Base-by-base conservation (phyloP, 139 green algal species). In the Volvox reticuliferus region DNA sequence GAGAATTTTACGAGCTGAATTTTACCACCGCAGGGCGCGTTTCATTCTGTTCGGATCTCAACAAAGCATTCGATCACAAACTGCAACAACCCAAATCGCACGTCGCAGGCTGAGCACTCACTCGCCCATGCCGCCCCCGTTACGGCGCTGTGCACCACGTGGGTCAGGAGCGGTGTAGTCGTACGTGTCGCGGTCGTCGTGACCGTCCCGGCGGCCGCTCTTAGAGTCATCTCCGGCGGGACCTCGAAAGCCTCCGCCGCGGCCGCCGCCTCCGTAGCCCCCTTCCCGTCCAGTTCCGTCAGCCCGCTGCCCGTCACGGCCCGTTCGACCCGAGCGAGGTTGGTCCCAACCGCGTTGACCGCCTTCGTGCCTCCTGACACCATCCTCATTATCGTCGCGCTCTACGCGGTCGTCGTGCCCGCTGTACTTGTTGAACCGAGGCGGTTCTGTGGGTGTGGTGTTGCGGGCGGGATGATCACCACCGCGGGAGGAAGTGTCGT, bases 351-450 rank as follows among this genome's bases (percentile, higher is more conserved):
- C 44, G 44, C 44, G 21, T 36, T 36, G 24, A 55, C 44, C 44
- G 44, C 44, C 44, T 55, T 36, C 13, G 24, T 71, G 24, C 37
- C 37, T 36, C 12, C 22, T 26, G 37, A 50, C 79, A 55, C 44
- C 19, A 26, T 26, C 44, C 5, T 86, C 16, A 14, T 30, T 32
- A n/a, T 86, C 55, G 55, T 55, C 28, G 80, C 80, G 80, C 28
- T 86, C 80, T 17, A 73, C 55, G 16, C 80, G 80, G n/a, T 86
- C 80, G 16, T 86, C 80, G 12, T 86, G 80, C 13, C 28, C 55
- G 80, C 80, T 86, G 55, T 86, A 75, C 50, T 44, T 71, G 80
- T 73, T 86, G 55, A 50, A 50, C 19, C 80, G 80, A 0, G 80
- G 80, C 28, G 80, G 80, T 13, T 86, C 50, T n/a, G 55, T n/a